Conservation (phyloP, 208 protist species). For the Wallacemonas sp. region DNA sequence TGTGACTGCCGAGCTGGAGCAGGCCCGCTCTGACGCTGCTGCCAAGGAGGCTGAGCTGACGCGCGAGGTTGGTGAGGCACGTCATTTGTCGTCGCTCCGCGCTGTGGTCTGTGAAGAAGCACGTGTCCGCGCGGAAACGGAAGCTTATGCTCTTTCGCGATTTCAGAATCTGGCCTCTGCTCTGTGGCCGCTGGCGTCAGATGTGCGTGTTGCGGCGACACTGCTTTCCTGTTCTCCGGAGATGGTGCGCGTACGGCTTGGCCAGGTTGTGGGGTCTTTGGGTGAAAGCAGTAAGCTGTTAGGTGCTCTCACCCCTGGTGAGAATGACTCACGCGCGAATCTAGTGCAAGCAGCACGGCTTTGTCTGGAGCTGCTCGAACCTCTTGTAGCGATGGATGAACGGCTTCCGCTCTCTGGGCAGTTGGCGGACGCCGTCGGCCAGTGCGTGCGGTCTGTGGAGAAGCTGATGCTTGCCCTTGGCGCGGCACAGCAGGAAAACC, state of each 20-base stretch:
- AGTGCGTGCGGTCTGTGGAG: not conserved
- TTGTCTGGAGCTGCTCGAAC: not conserved
- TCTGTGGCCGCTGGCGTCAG: too few species aligned
- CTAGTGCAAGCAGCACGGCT: not conserved
- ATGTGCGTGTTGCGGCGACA: too few species aligned
- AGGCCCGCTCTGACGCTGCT: not conserved
- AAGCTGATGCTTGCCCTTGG: constrained; percentile 5
- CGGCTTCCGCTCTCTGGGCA: not conserved
- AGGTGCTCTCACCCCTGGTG: not conserved
- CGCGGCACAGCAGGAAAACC: not conserved
- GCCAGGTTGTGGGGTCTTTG: not conserved
- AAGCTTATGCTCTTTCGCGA: too few species aligned
- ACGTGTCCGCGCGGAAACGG: too few species aligned
- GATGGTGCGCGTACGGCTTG: not conserved
- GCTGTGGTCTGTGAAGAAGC: too few species aligned
- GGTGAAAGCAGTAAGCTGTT: not conserved
- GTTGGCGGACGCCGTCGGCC: not conserved
- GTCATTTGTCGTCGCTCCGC: too few species aligned
- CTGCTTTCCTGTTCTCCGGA: not conserved
- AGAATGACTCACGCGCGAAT: not conserved
- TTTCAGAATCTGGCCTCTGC: too few species aligned
- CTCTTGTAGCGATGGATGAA: not conserved
- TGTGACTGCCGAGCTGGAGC: constrained; percentile 1
- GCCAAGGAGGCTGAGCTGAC: constrained; percentile 10
- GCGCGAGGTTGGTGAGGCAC: not conserved